These are phyloP conservation scores for Phytopythium chamaehyphon DNA, from an alignment of 352 stramenopile species.

Conservation along the genomic window DNA sequence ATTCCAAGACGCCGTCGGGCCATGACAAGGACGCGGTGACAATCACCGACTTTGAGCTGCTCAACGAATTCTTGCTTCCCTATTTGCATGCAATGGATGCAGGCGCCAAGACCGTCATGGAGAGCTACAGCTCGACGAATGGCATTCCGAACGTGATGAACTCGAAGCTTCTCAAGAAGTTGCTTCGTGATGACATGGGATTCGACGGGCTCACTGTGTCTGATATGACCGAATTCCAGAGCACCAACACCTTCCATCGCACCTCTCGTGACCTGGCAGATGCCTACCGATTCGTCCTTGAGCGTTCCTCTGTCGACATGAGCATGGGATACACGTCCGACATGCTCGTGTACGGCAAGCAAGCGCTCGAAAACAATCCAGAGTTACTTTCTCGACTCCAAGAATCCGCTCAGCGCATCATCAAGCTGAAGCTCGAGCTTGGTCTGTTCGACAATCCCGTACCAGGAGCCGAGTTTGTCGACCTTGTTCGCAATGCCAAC, in stretches of 20 bases:
- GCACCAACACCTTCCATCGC: constrained; percentile 45
- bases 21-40: constrained; percentile 77
- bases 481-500: constrained; percentile 31
- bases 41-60: constrained; percentile 57
- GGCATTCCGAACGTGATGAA: constrained; percentile 81
- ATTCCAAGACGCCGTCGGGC: constrained; percentile 62
- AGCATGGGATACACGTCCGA: constrained; percentile 67
- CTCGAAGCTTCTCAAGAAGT: constrained; percentile 48
- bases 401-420: constrained; percentile 48
- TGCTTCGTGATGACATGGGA: constrained; percentile 67
- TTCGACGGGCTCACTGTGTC: constrained; percentile 85
- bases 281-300: constrained; percentile 43
- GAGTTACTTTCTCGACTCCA: constrained; percentile 44
- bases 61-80: constrained; percentile 74
- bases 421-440: constrained; percentile 67
- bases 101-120: constrained; percentile 86
- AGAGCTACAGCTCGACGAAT: constrained; percentile 89
- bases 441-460: constrained; percentile 67
- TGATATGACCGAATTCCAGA: constrained; percentile 86
- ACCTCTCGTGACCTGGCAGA: constrained; percentile 20
- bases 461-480: constrained; percentile 36
- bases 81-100: constrained; percentile 70
- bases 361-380: constrained; percentile 30
- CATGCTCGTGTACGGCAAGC: constrained; percentile 44
- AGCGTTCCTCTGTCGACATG: constrained; percentile 79